A percentile compares a stretch with the other conserved stretches of the same genome.
These are phyloP conservation scores for Kwoniella heveanensis DNA, from an alignment of 768 basidiomycete species.

Conservation along the genomic window DNA sequence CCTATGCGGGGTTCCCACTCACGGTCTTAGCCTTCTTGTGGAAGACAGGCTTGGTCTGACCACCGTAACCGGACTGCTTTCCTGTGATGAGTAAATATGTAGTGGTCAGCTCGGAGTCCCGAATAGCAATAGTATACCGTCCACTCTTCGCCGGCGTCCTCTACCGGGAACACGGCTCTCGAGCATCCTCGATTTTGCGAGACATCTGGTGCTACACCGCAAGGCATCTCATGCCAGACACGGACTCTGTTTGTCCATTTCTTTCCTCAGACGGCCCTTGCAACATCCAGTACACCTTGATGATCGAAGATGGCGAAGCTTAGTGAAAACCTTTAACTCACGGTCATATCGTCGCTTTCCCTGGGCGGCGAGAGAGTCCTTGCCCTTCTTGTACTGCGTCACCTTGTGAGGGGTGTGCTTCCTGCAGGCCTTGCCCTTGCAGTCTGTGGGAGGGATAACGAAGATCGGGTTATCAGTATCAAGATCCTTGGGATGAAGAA, in stretches of 20 bases:
- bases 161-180: too few relatives aligned
- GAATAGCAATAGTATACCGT: too few relatives aligned
- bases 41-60: conserved; percentile 99
- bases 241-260: too few relatives aligned
- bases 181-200: too few relatives aligned
- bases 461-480: conserved; percentile 2
- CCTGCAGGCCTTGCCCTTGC: conserved; percentile 31
- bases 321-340: too few relatives aligned
- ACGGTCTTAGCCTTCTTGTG: conserved; percentile 86
- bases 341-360: conserved; percentile 99
- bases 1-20: conserved; percentile 21
- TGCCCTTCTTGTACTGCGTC: conserved; percentile 99
- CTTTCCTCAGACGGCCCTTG: too few relatives aligned
- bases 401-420: conserved; percentile 88
- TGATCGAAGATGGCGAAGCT: too few relatives aligned
- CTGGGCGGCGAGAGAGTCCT: conserved; percentile 95
- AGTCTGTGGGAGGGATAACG: conserved; percentile 11
- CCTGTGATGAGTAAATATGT: conserved; percentile 22
- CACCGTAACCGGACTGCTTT: conserved; percentile 76
- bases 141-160: too few relatives aligned
- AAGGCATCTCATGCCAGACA: too few relatives aligned
- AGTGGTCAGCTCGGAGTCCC: background rate
- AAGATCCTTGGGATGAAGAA: background rate
- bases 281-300: too few relatives aligned
- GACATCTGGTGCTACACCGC: too few relatives aligned